Evolutionary conservation across 306 rosid genomes (phyloP).

Genomic region (Dryas alaskensis): DNA sequence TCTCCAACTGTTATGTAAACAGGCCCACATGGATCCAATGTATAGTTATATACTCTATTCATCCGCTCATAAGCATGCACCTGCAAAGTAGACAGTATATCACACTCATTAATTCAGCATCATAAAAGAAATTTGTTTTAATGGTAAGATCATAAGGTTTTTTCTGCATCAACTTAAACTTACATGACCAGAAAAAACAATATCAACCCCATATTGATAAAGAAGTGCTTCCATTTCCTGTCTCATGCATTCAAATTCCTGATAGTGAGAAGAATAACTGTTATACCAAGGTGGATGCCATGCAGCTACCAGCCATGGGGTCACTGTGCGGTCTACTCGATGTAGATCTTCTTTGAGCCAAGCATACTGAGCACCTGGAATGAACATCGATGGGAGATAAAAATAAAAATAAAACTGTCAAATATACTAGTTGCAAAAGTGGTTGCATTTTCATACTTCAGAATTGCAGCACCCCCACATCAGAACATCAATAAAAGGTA

Average conservation of each 20-base stretch:
- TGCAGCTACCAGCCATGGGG: slow-evolving; percentile 87
- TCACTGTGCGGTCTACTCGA: slow-evolving; percentile 49
- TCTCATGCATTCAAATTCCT: slow-evolving; percentile 94
- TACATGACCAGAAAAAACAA: slow-evolving; percentile 86
- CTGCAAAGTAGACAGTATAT: slow-evolving; percentile 36
- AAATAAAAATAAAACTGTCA: not conserved
- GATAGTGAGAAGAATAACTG: slow-evolving; percentile 88
- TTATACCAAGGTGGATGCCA: slow-evolving; percentile 94
- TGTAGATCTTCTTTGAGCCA: slow-evolving; percentile 70
- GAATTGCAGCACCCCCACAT: not conserved
- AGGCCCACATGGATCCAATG: slow-evolving; percentile 79
- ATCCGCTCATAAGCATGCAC: slow-evolving; percentile 93
- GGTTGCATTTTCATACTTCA: not conserved
- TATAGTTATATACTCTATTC: slow-evolving; percentile 81
- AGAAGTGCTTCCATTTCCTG: slow-evolving; percentile 89
- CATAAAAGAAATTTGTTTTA: slow-evolving; percentile 10
- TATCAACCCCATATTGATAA: slow-evolving; percentile 58
- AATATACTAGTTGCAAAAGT: not conserved
- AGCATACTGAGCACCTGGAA: slow-evolving; percentile 73
- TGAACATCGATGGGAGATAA: slow-evolving; percentile 14
- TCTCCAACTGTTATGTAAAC: slow-evolving; percentile 88
- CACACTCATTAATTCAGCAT: slow-evolving; percentile 4
- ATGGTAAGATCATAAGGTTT: not conserved
- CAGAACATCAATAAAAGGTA: not conserved
- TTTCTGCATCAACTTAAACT: slow-evolving; percentile 35